Conservation (phyloP, 1,284 basidiomycete genomes). For the Sanghuangporus weigelae region DNA sequence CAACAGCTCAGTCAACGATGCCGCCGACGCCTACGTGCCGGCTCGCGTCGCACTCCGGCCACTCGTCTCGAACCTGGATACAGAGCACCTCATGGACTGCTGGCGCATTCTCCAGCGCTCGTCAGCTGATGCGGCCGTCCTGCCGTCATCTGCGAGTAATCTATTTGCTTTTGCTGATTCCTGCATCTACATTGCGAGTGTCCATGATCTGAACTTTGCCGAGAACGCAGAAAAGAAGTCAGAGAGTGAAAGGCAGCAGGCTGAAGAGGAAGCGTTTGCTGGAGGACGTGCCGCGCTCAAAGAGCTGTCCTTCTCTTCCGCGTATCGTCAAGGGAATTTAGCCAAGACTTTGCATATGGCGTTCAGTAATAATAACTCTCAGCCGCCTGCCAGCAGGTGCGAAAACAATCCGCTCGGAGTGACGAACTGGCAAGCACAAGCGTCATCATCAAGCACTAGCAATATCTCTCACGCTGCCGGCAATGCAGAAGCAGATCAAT, state of each 20-base stretch:
- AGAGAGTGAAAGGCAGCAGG: background rate
- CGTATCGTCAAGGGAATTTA: background rate
- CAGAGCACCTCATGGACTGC: background rate
- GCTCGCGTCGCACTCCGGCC: background rate
- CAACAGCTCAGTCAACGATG: background rate
- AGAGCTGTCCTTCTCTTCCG: background rate
- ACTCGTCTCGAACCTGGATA: background rate
- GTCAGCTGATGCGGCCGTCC: conserved; percentile 9
- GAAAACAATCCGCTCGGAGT: no score
- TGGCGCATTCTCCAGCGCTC: conserved; percentile 8
- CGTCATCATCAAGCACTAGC: no score
- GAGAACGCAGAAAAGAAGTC: background rate
- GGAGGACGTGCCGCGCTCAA: background rate
- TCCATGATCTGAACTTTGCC: background rate
- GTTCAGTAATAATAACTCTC: background rate
- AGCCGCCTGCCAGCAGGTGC: background rate
- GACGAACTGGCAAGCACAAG: no score
- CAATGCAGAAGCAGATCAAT: no score
- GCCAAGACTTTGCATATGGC: background rate
- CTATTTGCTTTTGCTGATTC: conserved; percentile 11
- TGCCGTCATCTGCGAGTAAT: background rate
- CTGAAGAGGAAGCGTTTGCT: background rate
- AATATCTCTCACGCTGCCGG: no score
- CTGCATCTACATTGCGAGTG: conserved; percentile 9
- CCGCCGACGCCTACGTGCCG: background rate